Evolutionary conservation across 371 early-diverging fungal genomes (phyloP).

Genomic region (Mucor circinelloides): DNA sequence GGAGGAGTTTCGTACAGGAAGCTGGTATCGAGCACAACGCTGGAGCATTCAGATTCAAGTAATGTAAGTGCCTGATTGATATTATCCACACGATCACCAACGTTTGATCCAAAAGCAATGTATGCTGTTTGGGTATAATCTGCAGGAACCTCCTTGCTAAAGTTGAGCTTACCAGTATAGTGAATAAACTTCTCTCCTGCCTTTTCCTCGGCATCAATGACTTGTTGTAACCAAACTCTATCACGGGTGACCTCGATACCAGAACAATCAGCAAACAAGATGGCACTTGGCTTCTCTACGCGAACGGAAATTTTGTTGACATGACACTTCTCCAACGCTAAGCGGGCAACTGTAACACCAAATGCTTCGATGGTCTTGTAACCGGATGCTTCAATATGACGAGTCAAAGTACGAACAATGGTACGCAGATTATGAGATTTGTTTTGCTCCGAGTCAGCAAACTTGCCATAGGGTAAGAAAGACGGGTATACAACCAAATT

Average conservation of each 20-base stretch:
- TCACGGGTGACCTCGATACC: slow-evolving; percentile 91
- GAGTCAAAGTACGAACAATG: slow-evolving; percentile 76
- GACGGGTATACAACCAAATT: slow-evolving; percentile 78
- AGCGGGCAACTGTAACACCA: slow-evolving; percentile 71
- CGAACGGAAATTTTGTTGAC: slow-evolving; percentile 84
- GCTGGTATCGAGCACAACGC: slow-evolving; percentile 86
- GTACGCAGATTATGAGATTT: slow-evolving; percentile 82
- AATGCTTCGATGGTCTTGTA: slow-evolving; percentile 89
- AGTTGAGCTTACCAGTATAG: slow-evolving; percentile 17
- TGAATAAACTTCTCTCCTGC: slow-evolving; percentile 36
- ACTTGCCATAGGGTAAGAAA: slow-evolving; percentile 34
- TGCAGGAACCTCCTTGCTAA: slow-evolving; percentile 36
- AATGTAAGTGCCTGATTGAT: slow-evolving; percentile 74
- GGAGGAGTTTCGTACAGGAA: slow-evolving; percentile 96
- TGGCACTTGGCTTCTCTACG: slow-evolving; percentile 91
- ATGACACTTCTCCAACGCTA: slow-evolving; percentile 78
- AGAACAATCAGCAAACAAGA: slow-evolving; percentile 89
- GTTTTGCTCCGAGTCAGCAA: slow-evolving; percentile 58
- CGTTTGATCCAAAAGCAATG: slow-evolving; percentile 92
- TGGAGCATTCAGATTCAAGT: slow-evolving; percentile 54
- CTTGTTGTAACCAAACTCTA: slow-evolving; percentile 47
- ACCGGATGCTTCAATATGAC: slow-evolving; percentile 68
- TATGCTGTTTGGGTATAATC: slow-evolving; percentile 54
- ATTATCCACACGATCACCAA: slow-evolving; percentile 83
- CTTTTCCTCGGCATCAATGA: slow-evolving; percentile 36